Percentiles rank a stretch among this genome's conserved stretches.
Evolutionary conservation across 140 eudicot species (phyloP).

Genomic region (Bidens hawaiensis): DNA sequence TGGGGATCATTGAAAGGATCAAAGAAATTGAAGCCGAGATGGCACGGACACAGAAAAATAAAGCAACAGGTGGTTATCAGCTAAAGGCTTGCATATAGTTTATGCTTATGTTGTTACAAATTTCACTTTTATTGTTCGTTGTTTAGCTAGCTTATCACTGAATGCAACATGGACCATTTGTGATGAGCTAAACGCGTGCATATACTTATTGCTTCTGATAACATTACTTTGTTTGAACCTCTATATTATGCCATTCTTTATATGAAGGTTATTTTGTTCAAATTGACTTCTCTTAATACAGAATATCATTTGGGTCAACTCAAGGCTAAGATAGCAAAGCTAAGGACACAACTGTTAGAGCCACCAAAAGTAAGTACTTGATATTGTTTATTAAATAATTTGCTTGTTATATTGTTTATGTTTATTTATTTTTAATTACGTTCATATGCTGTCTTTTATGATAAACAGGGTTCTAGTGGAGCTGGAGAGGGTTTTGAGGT

Average conservation of each 20-base stretch:
- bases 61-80: conserved; percentile 85
- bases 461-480: conserved; percentile 84
- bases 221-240: no score
- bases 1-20: conserved; percentile 97
- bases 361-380: conserved; percentile 79
- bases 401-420: conserved; percentile 2
- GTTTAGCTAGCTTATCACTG: conserved; percentile 1
- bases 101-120: background rate
- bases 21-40: conserved; percentile 98
- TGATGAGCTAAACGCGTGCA: no score
- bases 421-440: background rate
- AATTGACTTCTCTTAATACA: conserved; percentile 17
- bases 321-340: conserved; percentile 98
- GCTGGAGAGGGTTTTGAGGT: conserved; percentile 99
- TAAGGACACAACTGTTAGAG: conserved; percentile 89
- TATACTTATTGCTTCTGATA: background rate
- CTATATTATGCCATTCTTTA: background rate
- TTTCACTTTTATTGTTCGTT: background rate
- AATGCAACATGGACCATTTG: no score
- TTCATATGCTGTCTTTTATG: background rate
- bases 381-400: background rate
- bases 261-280: conserved; percentile 5
- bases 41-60: conserved; percentile 99
- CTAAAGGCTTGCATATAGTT: background rate
- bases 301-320: conserved; percentile 99